Evolutionary conservation across 2,329 filamentous ascomycete genomes (phyloP), one percentile per base, ranked within the genome.

Genomic region (Phialophora expanda): DNA sequence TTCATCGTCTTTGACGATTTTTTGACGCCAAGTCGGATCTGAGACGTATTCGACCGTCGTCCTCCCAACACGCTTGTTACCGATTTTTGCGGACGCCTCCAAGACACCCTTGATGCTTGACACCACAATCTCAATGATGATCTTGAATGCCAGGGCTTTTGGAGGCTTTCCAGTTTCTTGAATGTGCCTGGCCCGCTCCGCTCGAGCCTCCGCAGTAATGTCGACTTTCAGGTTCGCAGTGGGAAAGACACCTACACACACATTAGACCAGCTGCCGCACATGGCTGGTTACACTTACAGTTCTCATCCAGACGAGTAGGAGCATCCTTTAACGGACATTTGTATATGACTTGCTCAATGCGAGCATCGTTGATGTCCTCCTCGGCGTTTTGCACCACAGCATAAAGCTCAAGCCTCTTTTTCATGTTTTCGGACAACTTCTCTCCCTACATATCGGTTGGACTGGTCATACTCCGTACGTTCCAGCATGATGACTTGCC

Each of bases 101-200:
- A 61, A 20, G 17, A 61, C 20, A n/a, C 58, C 58, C n/a, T 61
- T 61, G 30, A 14, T n/a, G n/a, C 28, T 41, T n/a, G 58, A 61
- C 28, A 61, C 28, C 8, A 30, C 51, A 3, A 61, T 5, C 24
- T 61, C 46, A 17, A 61, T 53, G 22, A 22, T 48, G 3, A 61
- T 46, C 12, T 61, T 32, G 9, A 61, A 53, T 6, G 5, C 14
- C 7, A 61, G 50, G 5, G 26, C 7, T 41, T 6, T 4, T 1
- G 58, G 58, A 44, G 34, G 17, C 14, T 50, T 28, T 14, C 28
- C n/a, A 4, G 2, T 11, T 5, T n/a, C 48, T n/a, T 17, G 1
- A 2, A 9, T 51, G 12, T 22, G 20, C 26, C 28, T 17, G 30
- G 20, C 32, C 8, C 58, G 58, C 34, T 26, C 34, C 6, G 22